Base-by-base conservation (phyloP, 179 eudicot species). In the Silene coronaria region DNA sequence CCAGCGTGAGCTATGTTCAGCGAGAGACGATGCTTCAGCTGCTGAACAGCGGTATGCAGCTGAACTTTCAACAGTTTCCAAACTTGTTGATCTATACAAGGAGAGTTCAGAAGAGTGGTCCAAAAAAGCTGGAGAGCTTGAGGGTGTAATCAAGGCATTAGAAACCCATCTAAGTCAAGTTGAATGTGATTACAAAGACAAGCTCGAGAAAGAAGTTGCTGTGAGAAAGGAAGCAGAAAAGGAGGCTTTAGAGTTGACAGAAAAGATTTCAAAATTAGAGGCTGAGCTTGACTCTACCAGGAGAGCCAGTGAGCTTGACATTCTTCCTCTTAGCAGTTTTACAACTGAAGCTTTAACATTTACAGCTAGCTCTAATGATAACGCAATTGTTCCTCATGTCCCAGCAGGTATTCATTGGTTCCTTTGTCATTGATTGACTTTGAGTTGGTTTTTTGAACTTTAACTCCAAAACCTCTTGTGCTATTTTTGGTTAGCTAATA, bases 21-120 rank as follows among this genome's bases (percentile, higher is more conserved):
- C 90, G 22, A 90, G 83, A 81, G 94, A 88, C 74, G 87, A 78
- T 66, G 89, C 96, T 77, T 89, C 93, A 66, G 87, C 86, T 57
- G 77, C 87, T 80, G 99, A 96, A 79, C 88, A 88, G 71, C 84
- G 78, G 42, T 85, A 84, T 68, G 72, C 87, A 48, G 86, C 85
- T 51, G 98, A 96, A 86, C 80, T 90, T 22, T 76, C 94, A 23
- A 93, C 98, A 10, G 89, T 91, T 64, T 86, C 89, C 34, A 96
- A 90, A 85, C 97, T 96, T 81, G 90, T 75, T 72, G 98, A 91
- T 27, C 83, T 96, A 62, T 96, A 96, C 71, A 96, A 96, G 85
- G 98, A 93, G 88, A 96, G 92, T 78, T 87, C 97, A 36, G 91
- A 91, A 62, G 98, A 96, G 84, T 96, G 97, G 97, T 93, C 98